Percentiles rank a stretch among this genome's conserved stretches.
Conservation (phyloP, 495 filamentous ascomycete genomes). For the Aspergillus funiculosus region DNA sequence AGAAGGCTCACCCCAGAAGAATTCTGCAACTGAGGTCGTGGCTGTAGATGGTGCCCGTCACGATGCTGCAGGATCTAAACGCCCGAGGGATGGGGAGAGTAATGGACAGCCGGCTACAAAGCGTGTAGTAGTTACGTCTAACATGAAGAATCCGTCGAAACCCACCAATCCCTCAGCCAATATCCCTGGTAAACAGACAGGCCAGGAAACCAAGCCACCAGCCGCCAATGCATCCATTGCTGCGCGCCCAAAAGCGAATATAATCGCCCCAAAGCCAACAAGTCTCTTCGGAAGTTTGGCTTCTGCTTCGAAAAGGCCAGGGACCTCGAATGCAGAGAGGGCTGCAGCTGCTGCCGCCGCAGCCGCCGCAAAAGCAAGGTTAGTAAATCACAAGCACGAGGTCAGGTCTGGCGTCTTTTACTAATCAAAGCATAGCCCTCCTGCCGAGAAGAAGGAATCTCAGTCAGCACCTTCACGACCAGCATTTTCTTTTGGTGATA, state of each 20-base stretch:
- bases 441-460: conserved; percentile 39
- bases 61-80: conserved; percentile 43
- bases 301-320: conserved; percentile 57
- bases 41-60: conserved; percentile 19
- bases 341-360: conserved; percentile 43
- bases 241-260: conserved; percentile 43
- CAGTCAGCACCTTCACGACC: conserved; percentile 37
- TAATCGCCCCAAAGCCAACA: conserved; percentile 51
- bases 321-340: conserved; percentile 50
- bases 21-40: conserved; percentile 21
- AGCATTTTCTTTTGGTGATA: conserved; percentile 49
- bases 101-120: conserved; percentile 36
- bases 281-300: conserved; percentile 53
- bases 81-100: conserved; percentile 38
- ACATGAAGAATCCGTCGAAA: conserved; percentile 26
- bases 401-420: neutral
- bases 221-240: conserved; percentile 25
- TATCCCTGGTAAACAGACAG: conserved; percentile 24
- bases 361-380: conserved; percentile 40
- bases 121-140: conserved; percentile 33
- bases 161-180: conserved; percentile 15
- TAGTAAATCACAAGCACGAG: conserved; percentile 13
- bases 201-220: conserved; percentile 29
- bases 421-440: conserved; percentile 24
- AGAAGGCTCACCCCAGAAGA: conserved; percentile 30